Evolutionary conservation across 495 filamentous ascomycete genomes (phyloP).

Genomic region (Cercophora scortea): DNA sequence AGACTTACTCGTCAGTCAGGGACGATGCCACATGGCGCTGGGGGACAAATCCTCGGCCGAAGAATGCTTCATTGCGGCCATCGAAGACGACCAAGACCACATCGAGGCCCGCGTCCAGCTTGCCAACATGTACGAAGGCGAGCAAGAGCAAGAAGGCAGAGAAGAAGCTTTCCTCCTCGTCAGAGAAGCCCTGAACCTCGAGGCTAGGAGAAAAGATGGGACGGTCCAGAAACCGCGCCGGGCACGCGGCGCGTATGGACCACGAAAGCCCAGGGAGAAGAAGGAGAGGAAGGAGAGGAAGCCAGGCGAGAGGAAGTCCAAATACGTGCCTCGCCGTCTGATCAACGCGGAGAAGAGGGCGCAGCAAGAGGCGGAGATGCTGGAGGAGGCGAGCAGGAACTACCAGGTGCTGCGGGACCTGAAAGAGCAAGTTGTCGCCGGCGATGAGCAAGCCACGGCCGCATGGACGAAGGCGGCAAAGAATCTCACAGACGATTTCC

Average conservation of each 20-base stretch:
- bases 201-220: conserved; percentile 32
- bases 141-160: conserved; percentile 48
- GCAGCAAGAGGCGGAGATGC: conserved; percentile 33
- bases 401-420: conserved; percentile 49
- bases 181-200: conserved; percentile 62
- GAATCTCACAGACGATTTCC: conserved; percentile 72
- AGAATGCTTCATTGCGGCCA: conserved; percentile 62
- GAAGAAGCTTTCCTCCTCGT: conserved; percentile 63
- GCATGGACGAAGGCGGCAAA: conserved; percentile 71
- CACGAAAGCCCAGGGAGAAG: conserved; percentile 11
- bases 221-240: not conserved
- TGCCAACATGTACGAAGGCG: conserved; percentile 70
- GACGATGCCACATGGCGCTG: conserved; percentile 60
- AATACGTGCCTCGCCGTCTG: conserved; percentile 27
- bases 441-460: conserved; percentile 43
- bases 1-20: conserved; percentile 60
- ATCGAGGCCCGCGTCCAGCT: conserved; percentile 64
- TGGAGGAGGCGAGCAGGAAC: conserved; percentile 49
- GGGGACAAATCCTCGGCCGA: conserved; percentile 60
- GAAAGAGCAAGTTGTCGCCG: conserved; percentile 39
- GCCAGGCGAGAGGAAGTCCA: conserved; percentile 15
- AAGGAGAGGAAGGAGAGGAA: conserved; percentile 14
- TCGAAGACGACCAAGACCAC: conserved; percentile 58
- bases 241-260: conserved; percentile 12
- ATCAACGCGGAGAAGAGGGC: conserved; percentile 26